Base-by-base conservation (phyloP, 129 eudicot genomes). In the Daucus carota region DNA sequence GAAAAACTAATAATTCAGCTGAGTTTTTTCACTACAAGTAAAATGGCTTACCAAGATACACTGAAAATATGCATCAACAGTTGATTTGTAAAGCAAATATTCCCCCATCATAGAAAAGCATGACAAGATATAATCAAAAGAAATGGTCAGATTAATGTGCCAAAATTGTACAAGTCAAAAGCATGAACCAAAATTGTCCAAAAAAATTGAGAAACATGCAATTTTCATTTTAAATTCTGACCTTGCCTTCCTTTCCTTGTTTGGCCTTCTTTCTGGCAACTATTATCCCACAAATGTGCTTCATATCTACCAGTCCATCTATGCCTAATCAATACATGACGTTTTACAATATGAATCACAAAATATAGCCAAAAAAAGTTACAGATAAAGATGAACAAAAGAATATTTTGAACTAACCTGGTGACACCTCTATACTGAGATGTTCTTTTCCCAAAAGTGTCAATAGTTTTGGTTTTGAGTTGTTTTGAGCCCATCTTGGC, bases 231-330 rank as follows among this genome's bases (percentile, higher is more conserved):
- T 26, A 17, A 31, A 32, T 28, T 50, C 80, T 76, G 70, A 92
- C 98, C 98, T 92, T 92, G 98, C 83, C 96, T 90, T 76, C 98
- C 98, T 86, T 92, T 92, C 73, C 98, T 88, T 17, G 98, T 90
- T 78, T 90, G 96, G 71, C 98, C 98, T 76, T 92, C 98, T 74
- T 92, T 92, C 83, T 90, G 86, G 90, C 96, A 92, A 79, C 94
- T 92, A 73, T 90, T 92, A 78, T 92, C 98, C 98, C 98, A 92
- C 65, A 92, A 83, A 81, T 92, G 98, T 16, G 98, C 98, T 83
- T 92, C 97, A 85, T 90, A 92, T 82, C 97, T 90, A 45, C 97
- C 97, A 15, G 97, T 92, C 97, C 98, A 92, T 47, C 98, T 84
- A 86, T 92, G 98, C 77, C 96, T 92, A 65, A 45, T 3, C 1